A percentile compares a stretch with the other conserved stretches of the same genome.
Evolutionary conservation across 2,329 filamentous ascomycete genomes (phyloP).

Genomic region (Fusarium mundagurra): DNA sequence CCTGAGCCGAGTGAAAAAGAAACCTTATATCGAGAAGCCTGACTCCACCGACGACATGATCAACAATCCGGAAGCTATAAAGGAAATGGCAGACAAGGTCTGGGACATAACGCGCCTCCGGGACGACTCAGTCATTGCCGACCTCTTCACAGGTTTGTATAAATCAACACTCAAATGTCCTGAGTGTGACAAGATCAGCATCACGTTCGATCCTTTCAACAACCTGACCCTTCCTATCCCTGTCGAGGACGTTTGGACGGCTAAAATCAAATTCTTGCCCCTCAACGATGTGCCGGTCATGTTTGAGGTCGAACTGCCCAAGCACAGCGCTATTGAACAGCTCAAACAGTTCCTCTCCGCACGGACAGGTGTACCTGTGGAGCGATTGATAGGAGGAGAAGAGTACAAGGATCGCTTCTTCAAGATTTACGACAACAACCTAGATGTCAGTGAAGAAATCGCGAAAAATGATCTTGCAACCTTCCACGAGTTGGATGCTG

Average conservation of each 20-base stretch:
- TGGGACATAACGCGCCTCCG: conserved; percentile 92
- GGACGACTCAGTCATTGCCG: conserved; percentile 94
- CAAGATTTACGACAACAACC: conserved; percentile 79
- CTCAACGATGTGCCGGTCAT: conserved; percentile 75
- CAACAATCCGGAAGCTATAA: conserved; percentile 80
- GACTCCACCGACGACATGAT: conserved; percentile 98
- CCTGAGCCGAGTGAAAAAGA: conserved; percentile 90
- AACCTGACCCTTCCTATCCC: conserved; percentile 92
- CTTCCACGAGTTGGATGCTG: conserved; percentile 79
- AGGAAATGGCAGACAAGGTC: conserved; percentile 85
- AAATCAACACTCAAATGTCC: conserved; percentile 97
- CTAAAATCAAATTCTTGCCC: conserved; percentile 80
- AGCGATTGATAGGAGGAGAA: conserved; percentile 81
- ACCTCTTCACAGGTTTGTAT: conserved; percentile 97
- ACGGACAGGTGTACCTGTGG: conserved; percentile 70
- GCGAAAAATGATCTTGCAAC: conserved; percentile 71
- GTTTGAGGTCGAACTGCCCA: conserved; percentile 82
- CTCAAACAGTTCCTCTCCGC: conserved; percentile 78
- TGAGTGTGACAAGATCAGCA: conserved; percentile 91
- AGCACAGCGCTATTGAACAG: conserved; percentile 73
- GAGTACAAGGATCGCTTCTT: conserved; percentile 87
- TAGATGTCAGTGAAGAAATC: conserved; percentile 78
- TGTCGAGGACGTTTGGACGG: conserved; percentile 83
- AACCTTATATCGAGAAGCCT: conserved; percentile 97
- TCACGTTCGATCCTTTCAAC: conserved; percentile 98